A percentile compares a stretch with the other conserved stretches of the same genome.
Evolutionary conservation across 1,284 basidiomycete genomes (phyloP).

Genomic region (Volvariella surrecta): DNA sequence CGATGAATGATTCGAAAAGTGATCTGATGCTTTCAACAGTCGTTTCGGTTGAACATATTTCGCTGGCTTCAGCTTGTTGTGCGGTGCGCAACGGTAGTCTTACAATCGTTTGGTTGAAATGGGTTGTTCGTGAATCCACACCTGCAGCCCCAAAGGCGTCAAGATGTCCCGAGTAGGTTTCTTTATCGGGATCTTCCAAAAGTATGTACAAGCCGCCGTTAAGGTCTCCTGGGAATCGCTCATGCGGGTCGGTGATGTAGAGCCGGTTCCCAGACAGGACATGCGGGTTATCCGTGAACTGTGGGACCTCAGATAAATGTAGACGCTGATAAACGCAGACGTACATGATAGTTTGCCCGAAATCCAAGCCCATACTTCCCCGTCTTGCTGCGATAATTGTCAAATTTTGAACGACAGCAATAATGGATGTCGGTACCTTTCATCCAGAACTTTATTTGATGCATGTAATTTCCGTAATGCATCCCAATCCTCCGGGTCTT

Average conservation of each 20-base stretch:
- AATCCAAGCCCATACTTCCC: slow-evolving; percentile 48
- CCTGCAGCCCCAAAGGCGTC: not conserved
- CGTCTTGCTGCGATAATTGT: slow-evolving; percentile 30
- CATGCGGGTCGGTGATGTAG: slow-evolving; percentile 21
- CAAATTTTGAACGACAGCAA: slow-evolving; percentile 1
- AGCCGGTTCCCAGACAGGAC: slow-evolving; percentile 38
- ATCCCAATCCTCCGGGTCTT: slow-evolving; percentile 30
- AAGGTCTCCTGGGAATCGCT: slow-evolving; percentile 13
- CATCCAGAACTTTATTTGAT: slow-evolving; percentile 37
- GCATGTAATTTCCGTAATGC: slow-evolving; percentile 33
- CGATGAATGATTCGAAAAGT: slow-evolving; percentile 28
- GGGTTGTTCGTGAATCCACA: not conserved
- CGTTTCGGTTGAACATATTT: slow-evolving; percentile 21
- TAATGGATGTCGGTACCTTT: slow-evolving; percentile 24
- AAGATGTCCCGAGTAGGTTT: not conserved
- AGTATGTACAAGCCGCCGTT: not conserved
- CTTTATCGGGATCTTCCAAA: slow-evolving; percentile 1
- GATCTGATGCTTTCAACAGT: slow-evolving; percentile 25
- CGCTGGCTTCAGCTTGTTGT: slow-evolving; percentile 12
- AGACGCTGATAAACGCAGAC: not conserved
- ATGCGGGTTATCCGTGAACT: slow-evolving; percentile 44
- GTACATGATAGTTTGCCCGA: slow-evolving; percentile 40
- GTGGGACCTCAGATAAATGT: too few species aligned
- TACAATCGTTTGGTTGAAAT: slow-evolving; percentile 31
- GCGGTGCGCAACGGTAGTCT: slow-evolving; percentile 34